Evolutionary conservation across 345 rosid genomes (phyloP).

Genomic region (Syzygium aqueum): DNA sequence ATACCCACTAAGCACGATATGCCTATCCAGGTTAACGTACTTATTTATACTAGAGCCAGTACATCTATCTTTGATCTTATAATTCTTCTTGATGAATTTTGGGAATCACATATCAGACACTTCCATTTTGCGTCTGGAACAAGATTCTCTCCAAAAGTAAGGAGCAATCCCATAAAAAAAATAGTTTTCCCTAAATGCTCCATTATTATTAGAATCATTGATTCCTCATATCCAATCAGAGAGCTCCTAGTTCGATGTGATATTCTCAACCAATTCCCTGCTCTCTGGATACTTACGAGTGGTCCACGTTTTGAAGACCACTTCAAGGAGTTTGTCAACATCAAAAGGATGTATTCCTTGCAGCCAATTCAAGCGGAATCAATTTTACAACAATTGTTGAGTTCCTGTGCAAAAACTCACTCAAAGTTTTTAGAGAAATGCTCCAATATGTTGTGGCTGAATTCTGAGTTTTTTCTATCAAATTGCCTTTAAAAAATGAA

Average conservation of each 20-base stretch:
- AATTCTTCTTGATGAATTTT: too few relatives aligned
- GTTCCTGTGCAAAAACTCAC: not conserved
- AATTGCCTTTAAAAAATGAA: not conserved
- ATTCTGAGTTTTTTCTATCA: not conserved
- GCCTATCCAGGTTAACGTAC: too few relatives aligned
- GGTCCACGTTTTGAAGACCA: not conserved
- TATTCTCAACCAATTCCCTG: too few relatives aligned
- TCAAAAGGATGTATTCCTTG: not conserved
- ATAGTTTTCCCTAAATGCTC: not conserved
- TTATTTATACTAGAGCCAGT: too few relatives aligned
- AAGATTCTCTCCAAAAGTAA: not conserved
- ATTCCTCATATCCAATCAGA: not conserved
- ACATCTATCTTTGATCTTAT: too few relatives aligned
- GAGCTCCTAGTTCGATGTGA: not conserved
- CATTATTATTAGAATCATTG: not conserved
- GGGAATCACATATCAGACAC: too few relatives aligned
- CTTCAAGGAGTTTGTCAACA: not conserved
- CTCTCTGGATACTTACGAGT: not conserved
- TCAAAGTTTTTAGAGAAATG: not conserved
- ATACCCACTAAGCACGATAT: too few relatives aligned
- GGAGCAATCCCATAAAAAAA: not conserved
- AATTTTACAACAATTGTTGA: not conserved
- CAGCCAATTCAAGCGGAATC: not conserved
- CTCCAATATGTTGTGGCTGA: not conserved
- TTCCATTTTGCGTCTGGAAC: not conserved